Evolutionary conservation across 2,329 filamentous ascomycete genomes (phyloP), one percentile per base, ranked within the genome.

Genomic region (Shiraia bambusicola): DNA sequence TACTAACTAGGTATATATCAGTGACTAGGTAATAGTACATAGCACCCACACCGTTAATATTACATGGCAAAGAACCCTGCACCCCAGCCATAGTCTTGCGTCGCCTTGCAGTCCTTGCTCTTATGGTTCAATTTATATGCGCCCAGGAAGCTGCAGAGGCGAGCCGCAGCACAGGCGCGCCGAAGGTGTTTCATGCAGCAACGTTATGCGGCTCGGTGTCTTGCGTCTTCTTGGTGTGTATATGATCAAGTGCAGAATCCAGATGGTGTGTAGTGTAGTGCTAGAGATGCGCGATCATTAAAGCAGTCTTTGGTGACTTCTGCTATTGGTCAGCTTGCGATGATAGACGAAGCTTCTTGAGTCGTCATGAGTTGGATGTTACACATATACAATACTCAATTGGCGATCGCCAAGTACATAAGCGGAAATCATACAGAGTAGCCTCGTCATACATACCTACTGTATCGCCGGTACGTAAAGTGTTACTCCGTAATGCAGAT

Each of bases 191-290:
- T 54, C 54, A 57, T 60, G 62, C 59, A 54, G 46, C 45, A 40
- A 48, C 47, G 55, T 54, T 47, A 57, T 61, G 61, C 61, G 59
- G 58, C 59, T 65, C 55, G 54, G 37, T 47, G 36, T 39, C 36
- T 28, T 33, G 40, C 29, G 46, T 35, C 40, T 31, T 34, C 27
- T 14, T 13, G n/a, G 28, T 30, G 11, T 16, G 9, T 14, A 16
- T 10, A 31, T 16, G 15, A 11, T 6, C 9, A 31, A 15, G 9
- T 5, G 14, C 14, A 4, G 15, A 31, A 4, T 14, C 6, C 29
- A 6, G 12, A 31, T 31, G 13, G 14, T 14, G 9, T 13, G 11
- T 30, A 10, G 28, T 6, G 28, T n/a, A n/a, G n/a, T n/a, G n/a
- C n/a, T n/a, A n/a, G 19, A 5, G 19, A 22, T 22, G 19, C 19